Evolutionary conservation across 352 stramenopile genomes (phyloP).

Genomic region (Phytophthora uliginosa): DNA sequence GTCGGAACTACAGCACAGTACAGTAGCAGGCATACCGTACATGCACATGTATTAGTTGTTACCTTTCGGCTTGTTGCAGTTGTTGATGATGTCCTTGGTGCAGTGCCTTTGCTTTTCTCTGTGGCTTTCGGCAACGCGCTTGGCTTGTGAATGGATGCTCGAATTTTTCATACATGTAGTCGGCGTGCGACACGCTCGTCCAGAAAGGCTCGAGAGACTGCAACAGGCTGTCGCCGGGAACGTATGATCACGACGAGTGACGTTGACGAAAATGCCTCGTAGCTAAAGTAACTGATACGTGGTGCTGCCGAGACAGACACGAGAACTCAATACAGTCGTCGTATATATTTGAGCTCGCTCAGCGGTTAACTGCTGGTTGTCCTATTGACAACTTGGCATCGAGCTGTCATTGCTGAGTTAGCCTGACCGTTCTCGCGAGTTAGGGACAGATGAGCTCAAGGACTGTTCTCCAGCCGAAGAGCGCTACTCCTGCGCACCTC

Average conservation of each 20-base stretch:
- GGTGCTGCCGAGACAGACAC: no score
- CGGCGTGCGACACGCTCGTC: not conserved
- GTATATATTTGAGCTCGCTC: no score
- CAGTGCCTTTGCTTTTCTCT: not conserved
- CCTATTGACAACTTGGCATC: no score
- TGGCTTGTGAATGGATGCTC: not conserved
- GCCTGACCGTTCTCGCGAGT: no score
- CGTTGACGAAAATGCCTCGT: no score
- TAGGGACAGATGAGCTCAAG: not conserved
- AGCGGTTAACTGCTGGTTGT: no score
- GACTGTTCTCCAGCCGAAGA: conserved; percentile 6
- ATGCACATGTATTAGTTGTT: not conserved
- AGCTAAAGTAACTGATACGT: no score
- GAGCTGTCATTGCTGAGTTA: no score
- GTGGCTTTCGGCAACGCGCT: not conserved
- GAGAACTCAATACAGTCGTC: no score
- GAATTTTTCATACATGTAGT: not conserved
- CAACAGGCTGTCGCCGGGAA: not conserved
- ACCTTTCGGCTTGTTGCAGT: not conserved
- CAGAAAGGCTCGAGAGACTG: not conserved
- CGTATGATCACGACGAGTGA: no score
- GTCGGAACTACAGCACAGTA: conserved; percentile 16
- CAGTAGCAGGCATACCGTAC: not conserved
- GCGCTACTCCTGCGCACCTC: not conserved
- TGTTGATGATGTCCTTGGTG: not conserved